Evolutionary conservation across 2,329 filamentous ascomycete species (phyloP).

Genomic region (Beauveria sp.): DNA sequence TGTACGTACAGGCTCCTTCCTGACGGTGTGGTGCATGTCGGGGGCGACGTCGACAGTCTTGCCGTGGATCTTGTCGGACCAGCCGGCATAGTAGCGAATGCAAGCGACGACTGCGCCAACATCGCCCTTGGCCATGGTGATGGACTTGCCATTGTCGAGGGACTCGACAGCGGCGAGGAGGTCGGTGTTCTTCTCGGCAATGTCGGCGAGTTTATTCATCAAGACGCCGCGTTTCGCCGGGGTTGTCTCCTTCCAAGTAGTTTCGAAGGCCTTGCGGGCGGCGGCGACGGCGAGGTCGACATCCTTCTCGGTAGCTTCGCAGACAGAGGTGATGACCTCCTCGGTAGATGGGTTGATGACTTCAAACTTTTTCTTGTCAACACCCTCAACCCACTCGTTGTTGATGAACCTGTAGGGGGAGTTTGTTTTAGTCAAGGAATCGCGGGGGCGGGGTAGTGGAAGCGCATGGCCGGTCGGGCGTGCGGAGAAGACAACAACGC

Average conservation of each 20-base stretch:
- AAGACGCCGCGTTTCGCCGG: conserved; percentile 63
- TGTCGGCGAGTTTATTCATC: conserved; percentile 69
- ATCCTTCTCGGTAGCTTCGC: conserved; percentile 85
- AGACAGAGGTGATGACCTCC: conserved; percentile 73
- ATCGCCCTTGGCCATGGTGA: conserved; percentile 69
- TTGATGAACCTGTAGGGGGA: conserved; percentile 67
- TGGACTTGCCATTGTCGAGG: conserved; percentile 80
- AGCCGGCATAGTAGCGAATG: conserved; percentile 71
- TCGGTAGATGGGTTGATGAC: conserved; percentile 84
- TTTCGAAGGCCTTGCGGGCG: conserved; percentile 79
- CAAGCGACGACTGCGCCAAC: conserved; percentile 58
- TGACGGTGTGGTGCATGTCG: conserved; percentile 77
- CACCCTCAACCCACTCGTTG: conserved; percentile 74
- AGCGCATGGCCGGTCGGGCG: not conserved
- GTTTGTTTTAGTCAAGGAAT: not conserved
- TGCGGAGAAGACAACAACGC: not conserved
- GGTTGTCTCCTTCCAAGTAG: conserved; percentile 58
- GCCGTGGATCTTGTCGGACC: conserved; percentile 86
- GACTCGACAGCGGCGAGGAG: conserved; percentile 76
- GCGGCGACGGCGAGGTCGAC: conserved; percentile 72
- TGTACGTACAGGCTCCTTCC: conserved; percentile 56
- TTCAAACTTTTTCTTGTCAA: conserved; percentile 85
- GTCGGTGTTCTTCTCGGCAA: conserved; percentile 71
- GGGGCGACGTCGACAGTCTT: conserved; percentile 75
- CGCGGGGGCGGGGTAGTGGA: not conserved